A percentile compares a stretch with the other conserved stretches of the same genome.
Conservation (phyloP, 768 basidiomycete genomes). For the Podaxis mareebaensis region DNA sequence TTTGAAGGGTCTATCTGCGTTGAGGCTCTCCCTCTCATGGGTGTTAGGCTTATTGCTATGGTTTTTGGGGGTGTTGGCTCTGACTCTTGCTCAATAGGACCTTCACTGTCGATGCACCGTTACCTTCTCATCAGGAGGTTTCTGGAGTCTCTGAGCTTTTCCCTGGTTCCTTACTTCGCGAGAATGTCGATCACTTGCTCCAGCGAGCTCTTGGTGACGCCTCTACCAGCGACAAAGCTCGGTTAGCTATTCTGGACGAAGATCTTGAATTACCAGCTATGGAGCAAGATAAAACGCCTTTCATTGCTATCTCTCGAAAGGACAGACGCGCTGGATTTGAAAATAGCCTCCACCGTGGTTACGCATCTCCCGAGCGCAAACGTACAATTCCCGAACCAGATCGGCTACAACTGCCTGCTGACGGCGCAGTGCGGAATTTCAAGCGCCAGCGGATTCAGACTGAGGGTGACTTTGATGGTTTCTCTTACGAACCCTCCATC, state of each 20-base stretch:
- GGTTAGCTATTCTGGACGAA: neutral
- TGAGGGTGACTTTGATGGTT: neutral
- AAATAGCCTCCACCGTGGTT: neutral
- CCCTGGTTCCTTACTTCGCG: neutral
- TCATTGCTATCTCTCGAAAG: constrained; percentile 4
- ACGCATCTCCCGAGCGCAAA: neutral
- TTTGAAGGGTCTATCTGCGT: constrained; percentile 57
- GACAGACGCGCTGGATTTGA: neutral
- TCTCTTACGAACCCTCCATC: constrained; percentile 9
- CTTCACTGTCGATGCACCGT: constrained; percentile 10
- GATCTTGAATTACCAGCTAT: neutral
- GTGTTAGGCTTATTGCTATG: constrained; percentile 40
- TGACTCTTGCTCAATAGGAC: neutral
- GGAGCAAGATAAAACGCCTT: neutral
- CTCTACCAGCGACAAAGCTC: neutral
- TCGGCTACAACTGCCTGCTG: no score
- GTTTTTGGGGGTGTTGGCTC: neutral
- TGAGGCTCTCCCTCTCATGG: constrained; percentile 68
- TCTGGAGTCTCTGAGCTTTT: constrained; percentile 5
- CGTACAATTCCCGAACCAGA: neutral
- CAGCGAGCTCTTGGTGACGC: neutral
- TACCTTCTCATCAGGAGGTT: constrained; percentile 13
- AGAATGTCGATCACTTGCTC: constrained; percentile 1
- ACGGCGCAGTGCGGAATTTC: no score
- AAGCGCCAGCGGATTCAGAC: neutral